phyloP scores from a whole-genome alignment of 2,329 filamentous ascomycete species.

The Botryotinia narcissicola region DNA sequence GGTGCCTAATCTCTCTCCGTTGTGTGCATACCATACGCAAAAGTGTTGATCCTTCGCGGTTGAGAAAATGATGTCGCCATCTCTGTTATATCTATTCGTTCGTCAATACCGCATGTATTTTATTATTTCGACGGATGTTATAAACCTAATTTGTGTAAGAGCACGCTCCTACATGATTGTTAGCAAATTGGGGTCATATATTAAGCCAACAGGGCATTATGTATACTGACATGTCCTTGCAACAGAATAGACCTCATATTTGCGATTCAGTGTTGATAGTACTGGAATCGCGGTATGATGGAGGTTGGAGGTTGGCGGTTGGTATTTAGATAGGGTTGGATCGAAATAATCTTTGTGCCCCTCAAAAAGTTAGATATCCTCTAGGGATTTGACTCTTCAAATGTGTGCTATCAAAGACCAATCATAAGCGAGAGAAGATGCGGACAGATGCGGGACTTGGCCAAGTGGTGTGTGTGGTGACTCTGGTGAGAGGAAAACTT shows the following conservation, averaged over 20 bases:
- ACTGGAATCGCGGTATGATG: conserved; percentile 15
- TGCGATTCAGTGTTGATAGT: conserved; percentile 35
- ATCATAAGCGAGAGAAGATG: conserved; percentile 16
- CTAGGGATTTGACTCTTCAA: conserved; percentile 21
- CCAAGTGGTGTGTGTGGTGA: not conserved
- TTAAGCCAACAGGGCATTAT: not conserved
- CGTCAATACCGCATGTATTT: conserved; percentile 27
- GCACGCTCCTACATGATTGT: conserved; percentile 66
- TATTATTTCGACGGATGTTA: conserved; percentile 22
- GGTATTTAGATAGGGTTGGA: conserved; percentile 16
- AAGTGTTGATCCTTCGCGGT: conserved; percentile 95
- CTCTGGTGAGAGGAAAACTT: not conserved
- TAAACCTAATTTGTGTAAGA: conserved; percentile 87
- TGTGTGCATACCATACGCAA: conserved; percentile 95
- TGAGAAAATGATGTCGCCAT: conserved; percentile 96
- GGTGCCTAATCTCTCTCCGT: conserved; percentile 94
- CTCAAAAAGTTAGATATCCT: conserved; percentile 24
- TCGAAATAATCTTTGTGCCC: conserved; percentile 18
- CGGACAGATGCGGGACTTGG: conserved; percentile 6
- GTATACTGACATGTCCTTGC: conserved; percentile 76
- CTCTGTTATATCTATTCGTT: conserved; percentile 71
- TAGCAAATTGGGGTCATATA: conserved; percentile 19
- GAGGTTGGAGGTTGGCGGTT: conserved; percentile 5
- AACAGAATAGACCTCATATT: conserved; percentile 96
- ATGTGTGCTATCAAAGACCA: conserved; percentile 19